Percentiles rank a stretch among this genome's conserved stretches.
Conservation (phyloP, 495 filamentous ascomycete genomes). For the Hypoxylon lienhwacheense region DNA sequence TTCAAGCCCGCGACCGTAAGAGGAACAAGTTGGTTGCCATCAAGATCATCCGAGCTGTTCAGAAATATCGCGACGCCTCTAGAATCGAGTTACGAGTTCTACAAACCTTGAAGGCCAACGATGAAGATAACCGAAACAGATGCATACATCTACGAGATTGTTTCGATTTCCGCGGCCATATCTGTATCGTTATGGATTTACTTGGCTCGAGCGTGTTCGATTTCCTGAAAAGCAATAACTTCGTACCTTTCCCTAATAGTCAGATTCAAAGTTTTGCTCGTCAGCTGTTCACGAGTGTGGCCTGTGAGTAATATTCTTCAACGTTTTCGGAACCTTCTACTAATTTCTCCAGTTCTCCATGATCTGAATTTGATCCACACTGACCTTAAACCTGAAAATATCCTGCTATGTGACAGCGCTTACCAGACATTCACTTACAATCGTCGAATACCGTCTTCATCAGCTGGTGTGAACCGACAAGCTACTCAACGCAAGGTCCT, state of each 20-base stretch:
- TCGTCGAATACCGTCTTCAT: slow-evolving; percentile 89
- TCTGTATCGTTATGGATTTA: slow-evolving; percentile 97
- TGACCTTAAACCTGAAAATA: slow-evolving; percentile 97
- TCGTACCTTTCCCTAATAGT: slow-evolving; percentile 97
- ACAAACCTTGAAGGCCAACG: slow-evolving; percentile 86
- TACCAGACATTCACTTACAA: slow-evolving; percentile 99
- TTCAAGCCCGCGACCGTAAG: slow-evolving; percentile 81
- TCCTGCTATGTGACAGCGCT: slow-evolving; percentile 82
- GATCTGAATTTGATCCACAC: slow-evolving; percentile 98
- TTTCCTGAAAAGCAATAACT: slow-evolving; percentile 91
- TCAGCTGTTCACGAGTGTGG: slow-evolving; percentile 96
- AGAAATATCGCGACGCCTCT: slow-evolving; percentile 97
- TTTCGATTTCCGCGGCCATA: slow-evolving; percentile 96
- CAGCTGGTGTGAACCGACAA: slow-evolving; percentile 70
- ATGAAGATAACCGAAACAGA: slow-evolving; percentile 87
- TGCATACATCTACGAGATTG: slow-evolving; percentile 97
- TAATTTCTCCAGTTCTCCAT: slow-evolving; percentile 72
- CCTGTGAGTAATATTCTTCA: slow-evolving; percentile 66
- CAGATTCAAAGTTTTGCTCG: slow-evolving; percentile 97
- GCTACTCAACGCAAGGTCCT: slow-evolving; percentile 85
- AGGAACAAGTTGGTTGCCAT: slow-evolving; percentile 81
- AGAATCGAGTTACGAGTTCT: slow-evolving; percentile 92
- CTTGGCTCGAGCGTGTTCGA: slow-evolving; percentile 97
- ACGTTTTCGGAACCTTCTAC: slow-evolving; percentile 16
- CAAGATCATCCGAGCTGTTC: slow-evolving; percentile 97